Conservation (phyloP, 2,329 filamentous ascomycete species). For the Botrytis byssoidea region DNA sequence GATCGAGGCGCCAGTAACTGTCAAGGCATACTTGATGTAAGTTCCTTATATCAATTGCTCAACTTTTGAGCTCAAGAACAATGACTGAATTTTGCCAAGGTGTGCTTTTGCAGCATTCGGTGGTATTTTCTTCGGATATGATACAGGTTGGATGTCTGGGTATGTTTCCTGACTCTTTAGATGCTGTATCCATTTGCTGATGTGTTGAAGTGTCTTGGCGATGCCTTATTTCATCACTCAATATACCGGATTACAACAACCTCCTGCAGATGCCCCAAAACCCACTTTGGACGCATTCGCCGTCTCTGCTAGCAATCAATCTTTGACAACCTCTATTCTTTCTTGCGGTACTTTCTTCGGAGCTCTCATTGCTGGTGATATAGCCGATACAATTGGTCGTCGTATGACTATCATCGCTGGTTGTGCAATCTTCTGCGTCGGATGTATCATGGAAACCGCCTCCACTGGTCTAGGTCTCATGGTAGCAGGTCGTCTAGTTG, state of each 20-base stretch:
- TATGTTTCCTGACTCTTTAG: not conserved
- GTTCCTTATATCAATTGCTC: not conserved
- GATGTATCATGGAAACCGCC: conserved; percentile 62
- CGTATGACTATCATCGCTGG: conserved; percentile 63
- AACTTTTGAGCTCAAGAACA: not conserved
- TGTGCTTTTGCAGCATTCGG: conserved; percentile 68
- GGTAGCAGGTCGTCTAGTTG: conserved; percentile 67
- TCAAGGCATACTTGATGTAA: conserved; percentile 17
- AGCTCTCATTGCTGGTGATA: conserved; percentile 72
- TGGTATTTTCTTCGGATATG: conserved; percentile 57
- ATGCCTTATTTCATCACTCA: conserved; percentile 31
- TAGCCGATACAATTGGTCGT: conserved; percentile 72
- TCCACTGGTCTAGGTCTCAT: conserved; percentile 47
- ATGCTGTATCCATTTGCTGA: not conserved
- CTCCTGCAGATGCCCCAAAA: conserved; percentile 4
- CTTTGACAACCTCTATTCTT: conserved; percentile 66
- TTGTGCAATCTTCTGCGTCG: conserved; percentile 67
- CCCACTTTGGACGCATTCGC: conserved; percentile 26
- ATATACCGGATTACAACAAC: conserved; percentile 25
- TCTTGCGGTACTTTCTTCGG: conserved; percentile 79
- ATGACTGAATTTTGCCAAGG: conserved; percentile 15
- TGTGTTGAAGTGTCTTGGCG: conserved; percentile 24
- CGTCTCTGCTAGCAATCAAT: conserved; percentile 50
- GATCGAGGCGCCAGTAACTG: conserved; percentile 20
- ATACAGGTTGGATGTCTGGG: conserved; percentile 65